A percentile compares a stretch with the other conserved stretches of the same genome.
These are phyloP conservation scores for Lentinula guzmanii DNA, from an alignment of 768 basidiomycete genomes.

Conservation along the genomic window DNA sequence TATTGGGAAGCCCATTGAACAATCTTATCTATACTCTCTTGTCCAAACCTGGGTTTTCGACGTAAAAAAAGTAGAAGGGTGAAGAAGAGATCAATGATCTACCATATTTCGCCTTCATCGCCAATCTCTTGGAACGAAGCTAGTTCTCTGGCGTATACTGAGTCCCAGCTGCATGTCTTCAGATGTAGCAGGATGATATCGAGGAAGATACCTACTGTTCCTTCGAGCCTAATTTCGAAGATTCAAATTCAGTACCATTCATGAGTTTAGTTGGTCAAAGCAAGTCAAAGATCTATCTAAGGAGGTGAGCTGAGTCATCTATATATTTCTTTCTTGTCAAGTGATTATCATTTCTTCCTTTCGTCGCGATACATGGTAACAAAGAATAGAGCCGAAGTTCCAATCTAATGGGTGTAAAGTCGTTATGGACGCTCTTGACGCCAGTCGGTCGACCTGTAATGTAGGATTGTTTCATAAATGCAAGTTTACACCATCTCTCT, in stretches of 20 bases:
- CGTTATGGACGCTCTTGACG: constrained; percentile 85
- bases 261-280: background rate
- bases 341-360: background rate
- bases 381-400: too few species aligned
- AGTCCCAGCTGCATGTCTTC: constrained; percentile 60
- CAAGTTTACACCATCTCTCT: background rate
- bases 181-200: background rate
- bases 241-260: constrained; percentile 37
- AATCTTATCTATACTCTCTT: constrained; percentile 74
- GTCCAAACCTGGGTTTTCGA: constrained; percentile 62
- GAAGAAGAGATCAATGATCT: constrained; percentile 13
- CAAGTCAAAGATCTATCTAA: background rate
- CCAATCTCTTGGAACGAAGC: constrained; percentile 69
- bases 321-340: background rate
- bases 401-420: constrained; percentile 86
- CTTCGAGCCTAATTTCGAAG: constrained; percentile 77
- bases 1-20: constrained; percentile 62
- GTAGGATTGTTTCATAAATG: constrained; percentile 37
- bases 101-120: constrained; percentile 87
- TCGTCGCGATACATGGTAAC: background rate
- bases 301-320: background rate
- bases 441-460: constrained; percentile 94
- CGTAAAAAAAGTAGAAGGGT: background rate
- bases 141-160: constrained; percentile 67
- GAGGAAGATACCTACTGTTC: constrained; percentile 48